Evolutionary conservation across 2,329 filamentous ascomycete genomes (phyloP), one percentile per base, ranked within the genome.

Genomic region (Calonectria pteridis): DNA sequence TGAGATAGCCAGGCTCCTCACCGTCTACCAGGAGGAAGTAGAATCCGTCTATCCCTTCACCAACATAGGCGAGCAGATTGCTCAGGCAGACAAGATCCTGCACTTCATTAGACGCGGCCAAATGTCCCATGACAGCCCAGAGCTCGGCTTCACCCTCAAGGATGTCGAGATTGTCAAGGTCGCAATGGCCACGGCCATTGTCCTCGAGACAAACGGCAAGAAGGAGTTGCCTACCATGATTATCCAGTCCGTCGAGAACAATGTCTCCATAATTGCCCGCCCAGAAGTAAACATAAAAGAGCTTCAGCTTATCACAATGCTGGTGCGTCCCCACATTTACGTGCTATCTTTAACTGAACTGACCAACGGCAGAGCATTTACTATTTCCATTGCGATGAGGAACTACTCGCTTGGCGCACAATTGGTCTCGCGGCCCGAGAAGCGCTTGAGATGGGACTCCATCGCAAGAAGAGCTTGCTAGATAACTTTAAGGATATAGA

Each of bases 361-460:
- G 10, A 73, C 55, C 9, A 13, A 11, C 4, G 5, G 3, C 5
- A 85, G 84, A 85, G 84, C 71, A 84, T 85, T 2, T 86, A 85
- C 73, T 84, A 86, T 74, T 86, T 86, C 43, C 84, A 89, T 72
- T 84, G 83, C 14, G 88, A 88, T 63, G 86, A 89, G 33, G 88
- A 89, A 67, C 82, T 89, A 1, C 83, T 89, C 0, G 85, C 87
- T 0, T 89, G 87, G 87, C 84, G 87, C 0, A 81, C 86, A 1
- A 89, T 88, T 50, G 86, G 87, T 0, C 81, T 88, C 29, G 87
- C 87, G 0, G 85, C 84, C 0, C 84, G 88, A 3, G 85, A 87
- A 33, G 84, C 85, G 3, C 82, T 89, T 18, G 88, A 88, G 68
- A 84, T 89, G 51, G 88, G 88, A 0, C 82, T 90, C 0, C 87